Conservation (phyloP, 768 basidiomycete species). For the Boletus rex-veris region DNA sequence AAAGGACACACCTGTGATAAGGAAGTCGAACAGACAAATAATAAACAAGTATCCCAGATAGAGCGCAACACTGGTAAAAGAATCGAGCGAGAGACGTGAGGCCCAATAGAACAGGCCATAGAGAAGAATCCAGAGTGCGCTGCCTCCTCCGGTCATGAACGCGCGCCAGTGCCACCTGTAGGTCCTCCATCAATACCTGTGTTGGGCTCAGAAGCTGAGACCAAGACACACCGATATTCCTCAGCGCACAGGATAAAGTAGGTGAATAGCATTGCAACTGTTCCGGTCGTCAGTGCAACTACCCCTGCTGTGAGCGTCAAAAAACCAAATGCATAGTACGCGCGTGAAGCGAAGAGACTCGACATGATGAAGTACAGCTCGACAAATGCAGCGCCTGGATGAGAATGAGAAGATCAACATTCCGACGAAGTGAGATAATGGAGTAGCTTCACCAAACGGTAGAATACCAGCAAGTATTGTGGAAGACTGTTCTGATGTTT, state of each 20-base stretch:
- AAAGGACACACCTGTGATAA: constrained; percentile 65
- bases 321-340: constrained; percentile 97
- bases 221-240: constrained; percentile 70
- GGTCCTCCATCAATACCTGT: constrained; percentile 3
- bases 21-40: constrained; percentile 78
- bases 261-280: constrained; percentile 82
- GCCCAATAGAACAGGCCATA: constrained; percentile 91
- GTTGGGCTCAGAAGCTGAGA: neutral
- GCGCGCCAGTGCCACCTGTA: constrained; percentile 96
- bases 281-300: constrained; percentile 83
- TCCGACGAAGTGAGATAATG: neutral
- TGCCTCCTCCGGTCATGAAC: constrained; percentile 89
- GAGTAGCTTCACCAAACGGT: constrained; percentile 67
- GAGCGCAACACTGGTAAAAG: constrained; percentile 73
- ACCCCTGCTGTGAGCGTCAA: constrained; percentile 82
- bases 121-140: constrained; percentile 84
- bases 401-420: neutral
- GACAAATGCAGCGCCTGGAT: constrained; percentile 87
- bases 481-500: constrained; percentile 45
- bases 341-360: constrained; percentile 85
- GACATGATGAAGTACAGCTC: constrained; percentile 92
- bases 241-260: constrained; percentile 94
- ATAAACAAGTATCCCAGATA: constrained; percentile 91
- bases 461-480: constrained; percentile 85
- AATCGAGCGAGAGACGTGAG: constrained; percentile 80